A percentile compares a stretch with the other conserved stretches of the same genome.
These are phyloP conservation scores for Xeromyces bisporus DNA, from an alignment of 495 filamentous ascomycete genomes.

Conservation along the genomic window DNA sequence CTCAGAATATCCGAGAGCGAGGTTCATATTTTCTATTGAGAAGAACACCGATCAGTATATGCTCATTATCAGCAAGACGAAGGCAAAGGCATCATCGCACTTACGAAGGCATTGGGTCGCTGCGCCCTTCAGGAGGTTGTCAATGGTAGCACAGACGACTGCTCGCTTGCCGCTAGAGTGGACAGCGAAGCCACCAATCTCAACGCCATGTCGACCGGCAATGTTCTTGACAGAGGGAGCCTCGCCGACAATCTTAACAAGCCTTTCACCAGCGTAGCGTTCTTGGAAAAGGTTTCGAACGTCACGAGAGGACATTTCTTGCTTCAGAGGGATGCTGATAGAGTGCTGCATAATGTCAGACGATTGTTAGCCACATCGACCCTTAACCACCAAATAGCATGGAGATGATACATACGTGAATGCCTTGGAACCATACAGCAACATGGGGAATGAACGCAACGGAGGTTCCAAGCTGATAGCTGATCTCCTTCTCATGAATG, in stretches of 20 bases:
- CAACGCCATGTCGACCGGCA: constrained; percentile 75
- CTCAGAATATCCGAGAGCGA: constrained; percentile 82
- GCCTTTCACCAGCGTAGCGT: constrained; percentile 82
- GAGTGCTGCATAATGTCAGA: constrained; percentile 40
- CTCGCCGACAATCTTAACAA: constrained; percentile 85
- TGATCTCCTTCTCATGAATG: constrained; percentile 90
- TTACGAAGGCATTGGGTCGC: constrained; percentile 88
- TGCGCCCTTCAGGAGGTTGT: constrained; percentile 92
- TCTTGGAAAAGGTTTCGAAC: constrained; percentile 93
- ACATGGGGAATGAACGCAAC: constrained; percentile 92
- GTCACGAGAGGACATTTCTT: constrained; percentile 75
- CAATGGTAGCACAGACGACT: constrained; percentile 92
- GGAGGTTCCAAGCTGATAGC: constrained; percentile 52
- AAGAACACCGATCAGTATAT: neutral
- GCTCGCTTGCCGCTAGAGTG: constrained; percentile 77
- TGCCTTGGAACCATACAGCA: constrained; percentile 94
- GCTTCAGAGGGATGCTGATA: constrained; percentile 71
- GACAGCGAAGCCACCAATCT: constrained; percentile 90
- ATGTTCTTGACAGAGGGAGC: constrained; percentile 78
- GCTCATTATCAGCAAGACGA: neutral
- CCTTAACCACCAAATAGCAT: neutral
- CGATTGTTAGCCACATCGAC: neutral
- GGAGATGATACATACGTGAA: constrained; percentile 34
- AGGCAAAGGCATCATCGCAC: constrained; percentile 12
- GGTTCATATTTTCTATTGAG: constrained; percentile 87